Evolutionary conservation across 495 filamentous ascomycete genomes (phyloP).

Genomic region (Xylaria telfairii): DNA sequence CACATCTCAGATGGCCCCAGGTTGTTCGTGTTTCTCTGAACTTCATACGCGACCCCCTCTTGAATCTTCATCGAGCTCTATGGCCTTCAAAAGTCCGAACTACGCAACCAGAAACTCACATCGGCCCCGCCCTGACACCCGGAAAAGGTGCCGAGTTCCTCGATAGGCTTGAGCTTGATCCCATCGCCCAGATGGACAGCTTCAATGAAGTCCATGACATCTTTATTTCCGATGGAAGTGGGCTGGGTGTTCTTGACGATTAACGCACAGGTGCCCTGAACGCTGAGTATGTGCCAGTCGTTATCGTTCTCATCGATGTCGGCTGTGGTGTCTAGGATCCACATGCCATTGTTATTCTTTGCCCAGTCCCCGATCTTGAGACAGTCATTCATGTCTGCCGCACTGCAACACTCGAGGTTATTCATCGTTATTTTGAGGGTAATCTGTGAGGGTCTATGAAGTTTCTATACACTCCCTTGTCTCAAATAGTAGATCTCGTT

Average conservation of each 20-base stretch:
- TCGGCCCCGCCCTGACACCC: conserved; percentile 9
- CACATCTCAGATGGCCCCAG: neutral
- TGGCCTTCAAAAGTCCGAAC: neutral
- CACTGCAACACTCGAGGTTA: no score
- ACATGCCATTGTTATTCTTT: conserved; percentile 20
- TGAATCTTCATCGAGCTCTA: neutral
- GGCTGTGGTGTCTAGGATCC: conserved; percentile 17
- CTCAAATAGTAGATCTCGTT: no score
- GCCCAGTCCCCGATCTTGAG: conserved; percentile 19
- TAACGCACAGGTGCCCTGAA: conserved; percentile 17
- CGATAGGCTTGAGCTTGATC: neutral
- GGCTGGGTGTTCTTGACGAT: conserved; percentile 24
- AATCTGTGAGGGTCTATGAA: no score
- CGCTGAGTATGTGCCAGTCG: conserved; percentile 23
- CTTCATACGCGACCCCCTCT: neutral
- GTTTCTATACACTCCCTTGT: no score
- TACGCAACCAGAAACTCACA: conserved; percentile 26
- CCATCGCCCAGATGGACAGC: conserved; percentile 2
- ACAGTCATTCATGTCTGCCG: conserved; percentile 25
- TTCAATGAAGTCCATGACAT: conserved; percentile 24
- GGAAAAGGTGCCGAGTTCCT: conserved; percentile 9
- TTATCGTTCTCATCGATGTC: neutral
- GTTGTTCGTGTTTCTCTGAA: neutral
- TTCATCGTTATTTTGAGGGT: no score
- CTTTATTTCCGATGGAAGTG: conserved; percentile 26